phyloP scores from a whole-genome alignment of 352 stramenopile species.

The Nothophytophthora sp. region DNA sequence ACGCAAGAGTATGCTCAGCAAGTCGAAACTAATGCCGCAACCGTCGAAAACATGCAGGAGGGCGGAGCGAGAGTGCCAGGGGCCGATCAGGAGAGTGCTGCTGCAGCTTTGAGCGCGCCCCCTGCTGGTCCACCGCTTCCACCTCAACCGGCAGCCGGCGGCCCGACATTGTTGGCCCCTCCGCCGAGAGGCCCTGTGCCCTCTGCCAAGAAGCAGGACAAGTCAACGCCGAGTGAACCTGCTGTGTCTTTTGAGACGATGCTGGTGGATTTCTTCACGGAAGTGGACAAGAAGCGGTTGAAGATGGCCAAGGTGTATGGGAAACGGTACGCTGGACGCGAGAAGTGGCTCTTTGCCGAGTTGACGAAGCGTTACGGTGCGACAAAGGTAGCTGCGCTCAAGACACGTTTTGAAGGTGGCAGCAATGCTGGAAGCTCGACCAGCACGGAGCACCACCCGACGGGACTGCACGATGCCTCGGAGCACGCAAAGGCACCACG shows the following conservation, averaged over 20 bases:
- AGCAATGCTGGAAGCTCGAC: neutral
- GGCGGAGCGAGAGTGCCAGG: no score
- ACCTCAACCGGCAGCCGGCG: no score
- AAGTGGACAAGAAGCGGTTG: slow-evolving; percentile 57
- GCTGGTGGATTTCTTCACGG: slow-evolving; percentile 64
- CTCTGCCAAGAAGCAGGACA: neutral
- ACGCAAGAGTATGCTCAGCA: no score
- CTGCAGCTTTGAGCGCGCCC: no score
- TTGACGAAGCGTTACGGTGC: slow-evolving; percentile 64
- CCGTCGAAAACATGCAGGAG: no score
- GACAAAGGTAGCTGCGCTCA: slow-evolving; percentile 42
- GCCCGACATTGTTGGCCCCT: no score
- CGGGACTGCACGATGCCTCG: slow-evolving; percentile 3
- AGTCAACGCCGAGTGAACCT: neutral
- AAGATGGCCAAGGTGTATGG: slow-evolving; percentile 69
- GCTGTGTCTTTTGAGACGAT: slow-evolving; percentile 47
- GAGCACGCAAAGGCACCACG: slow-evolving; percentile 14
- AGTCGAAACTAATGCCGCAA: no score
- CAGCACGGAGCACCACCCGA: neutral
- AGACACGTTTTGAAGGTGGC: slow-evolving; percentile 24
- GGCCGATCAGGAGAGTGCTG: no score
- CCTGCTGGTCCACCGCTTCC: no score
- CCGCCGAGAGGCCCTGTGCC: neutral
- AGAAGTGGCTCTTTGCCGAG: slow-evolving; percentile 69
- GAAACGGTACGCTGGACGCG: slow-evolving; percentile 63